Base-by-base conservation (phyloP, 345 rosid species). In the Eucalyptus leucophloia region DNA sequence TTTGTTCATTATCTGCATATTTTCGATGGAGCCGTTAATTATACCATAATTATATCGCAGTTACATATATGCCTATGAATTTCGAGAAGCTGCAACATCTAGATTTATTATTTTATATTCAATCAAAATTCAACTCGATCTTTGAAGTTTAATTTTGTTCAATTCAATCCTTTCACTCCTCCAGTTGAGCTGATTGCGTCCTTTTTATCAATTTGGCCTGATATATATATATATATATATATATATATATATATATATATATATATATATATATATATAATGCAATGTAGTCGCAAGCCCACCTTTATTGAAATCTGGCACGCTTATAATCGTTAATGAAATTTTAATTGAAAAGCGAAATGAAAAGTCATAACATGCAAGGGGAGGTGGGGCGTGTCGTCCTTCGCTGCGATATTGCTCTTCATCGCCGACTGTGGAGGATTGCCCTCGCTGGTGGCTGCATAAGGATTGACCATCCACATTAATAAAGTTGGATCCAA, bases 231-330 rank as follows among this genome's bases (percentile, higher is more conserved):
- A 37, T n/a, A n/a, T n/a, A n/a, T n/a, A n/a, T n/a, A n/a, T n/a
- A n/a, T n/a, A n/a, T n/a, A n/a, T n/a, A n/a, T n/a, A n/a, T n/a
- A n/a, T n/a, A n/a, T n/a, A n/a, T n/a, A n/a, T n/a, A n/a, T n/a
- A n/a, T n/a, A n/a, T n/a, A n/a, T n/a, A 1, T n/a, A 7, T 1
- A n/a, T n/a, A n/a, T n/a, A 65, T n/a, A 37, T n/a, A 15, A 65
- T n/a, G 0, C 21, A 15, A 13, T 7, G 7, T 7, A n/a, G 37
- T 65, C 3, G 0, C 18, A 7, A 15, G 37, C 37, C 3, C 18
- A 30, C 37, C 10, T 65, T 65, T n/a, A 16, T 2, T 1, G 37
- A n/a, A 1, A 15, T 0, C 5, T 0, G 3, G 7, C 0, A 1
- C 1, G 1, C 0, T n/a, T 7, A 7, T n/a, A 8, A n/a, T 0